Evolutionary conservation across 805 yeast genomes (phyloP).

Genomic region (Saccharomycopsis javanensis): DNA sequence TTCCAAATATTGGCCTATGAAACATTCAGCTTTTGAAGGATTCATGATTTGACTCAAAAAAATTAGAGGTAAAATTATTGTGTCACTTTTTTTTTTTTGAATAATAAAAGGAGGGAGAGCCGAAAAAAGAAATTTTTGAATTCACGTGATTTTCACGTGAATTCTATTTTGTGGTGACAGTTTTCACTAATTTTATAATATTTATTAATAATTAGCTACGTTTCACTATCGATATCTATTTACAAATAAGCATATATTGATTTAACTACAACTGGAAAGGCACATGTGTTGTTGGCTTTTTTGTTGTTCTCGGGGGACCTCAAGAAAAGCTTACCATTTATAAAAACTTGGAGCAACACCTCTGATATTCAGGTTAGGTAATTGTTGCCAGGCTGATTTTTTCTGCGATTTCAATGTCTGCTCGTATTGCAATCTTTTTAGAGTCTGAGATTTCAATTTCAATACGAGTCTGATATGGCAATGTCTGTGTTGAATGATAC

Average conservation of each 20-base stretch:
- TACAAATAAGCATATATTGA: neutral
- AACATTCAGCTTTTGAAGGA: neutral
- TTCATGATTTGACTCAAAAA: neutral
- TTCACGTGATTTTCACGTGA: neutral
- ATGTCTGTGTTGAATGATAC: constrained; percentile 64
- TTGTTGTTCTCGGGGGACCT: neutral
- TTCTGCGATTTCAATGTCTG: constrained; percentile 36
- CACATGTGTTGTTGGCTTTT: neutral
- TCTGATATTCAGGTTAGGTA: constrained; percentile 37
- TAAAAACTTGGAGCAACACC: constrained; percentile 43
- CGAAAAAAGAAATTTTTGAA: too few relatives aligned
- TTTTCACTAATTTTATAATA: too few relatives aligned
- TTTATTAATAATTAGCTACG: too few relatives aligned
- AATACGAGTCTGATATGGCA: constrained; percentile 75
- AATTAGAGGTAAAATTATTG: neutral
- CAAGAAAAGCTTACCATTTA: constrained; percentile 35
- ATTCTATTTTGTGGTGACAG: too few relatives aligned
- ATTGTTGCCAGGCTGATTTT: constrained; percentile 44
- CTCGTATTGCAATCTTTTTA: constrained; percentile 52
- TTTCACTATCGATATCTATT: neutral
- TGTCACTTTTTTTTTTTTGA: neutral
- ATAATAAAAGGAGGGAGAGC: neutral
- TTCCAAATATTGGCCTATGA: neutral
- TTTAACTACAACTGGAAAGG: neutral
- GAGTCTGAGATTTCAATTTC: constrained; percentile 51